Evolutionary conservation across 2,329 filamentous ascomycete species (phyloP), one percentile per base, ranked within the genome.

Genomic region (Alternaria brassicicola): DNA sequence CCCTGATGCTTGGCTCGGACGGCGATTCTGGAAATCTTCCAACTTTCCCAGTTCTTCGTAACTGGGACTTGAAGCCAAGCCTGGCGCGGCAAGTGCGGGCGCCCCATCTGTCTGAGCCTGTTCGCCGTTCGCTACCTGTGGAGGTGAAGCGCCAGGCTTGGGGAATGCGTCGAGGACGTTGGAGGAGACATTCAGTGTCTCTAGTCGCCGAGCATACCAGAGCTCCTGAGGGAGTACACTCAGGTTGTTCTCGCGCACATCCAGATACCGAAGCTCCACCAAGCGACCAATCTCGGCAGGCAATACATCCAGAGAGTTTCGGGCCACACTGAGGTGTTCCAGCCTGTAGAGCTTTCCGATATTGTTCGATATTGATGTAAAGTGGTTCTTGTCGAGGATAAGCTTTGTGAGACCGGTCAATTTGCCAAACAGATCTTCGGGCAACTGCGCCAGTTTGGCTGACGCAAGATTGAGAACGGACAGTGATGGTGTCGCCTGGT

Each of bases 201-300:
- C 93, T 53, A 99, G 79, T 73, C 90, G 93, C 68, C 89, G 89
- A 50, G 94, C 94, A 83, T 92, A 94, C 95, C 95, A 99, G n/a
- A 99, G 85, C 73, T 99, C 95, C 72, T 91, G 87, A 2, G 95
- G 95, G 30, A 99, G 82, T 70, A 89, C 90, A 64, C 89, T 90
- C 57, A 99, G 85, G 72, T 98, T 99, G 80, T 98, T 99, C 72
- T 95, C 92, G 63, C 94, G 87, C 17, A 98, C 85, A 73, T 99
- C 94, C 38, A 99, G 83, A 62, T 93, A 89, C 52, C 88, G 89
- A 61, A 99, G 83, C 75, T 98, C 94, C 0, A 84, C 86, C 23
- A 99, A 83, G 64, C 91, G 93, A 5, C 95, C 95, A 65, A 99
- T 92, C 66, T 97, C 93, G 0, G 90, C 78, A 4, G 95, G 95